phyloP scores from a whole-genome alignment of 306 rosid species.

The Begonia peltatifolia region DNA sequence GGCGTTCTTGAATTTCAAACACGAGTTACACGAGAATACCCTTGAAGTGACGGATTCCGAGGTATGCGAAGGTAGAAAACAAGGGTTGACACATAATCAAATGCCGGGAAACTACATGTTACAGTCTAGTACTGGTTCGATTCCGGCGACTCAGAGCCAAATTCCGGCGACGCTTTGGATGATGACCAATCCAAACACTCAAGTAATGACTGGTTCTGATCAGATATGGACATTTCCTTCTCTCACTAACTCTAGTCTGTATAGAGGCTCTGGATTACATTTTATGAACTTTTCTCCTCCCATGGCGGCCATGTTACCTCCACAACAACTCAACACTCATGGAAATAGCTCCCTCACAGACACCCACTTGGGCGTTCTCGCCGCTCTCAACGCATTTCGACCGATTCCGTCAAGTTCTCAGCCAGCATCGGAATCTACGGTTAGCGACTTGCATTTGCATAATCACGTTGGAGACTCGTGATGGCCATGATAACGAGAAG shows the following conservation, averaged over 20 bases:
- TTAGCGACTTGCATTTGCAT: too few species aligned
- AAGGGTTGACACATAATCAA: constrained; percentile 35
- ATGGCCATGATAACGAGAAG: too few species aligned
- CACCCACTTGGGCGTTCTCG: constrained; percentile 60
- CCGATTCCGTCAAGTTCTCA: constrained; percentile 7
- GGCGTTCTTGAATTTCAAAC: constrained; percentile 52
- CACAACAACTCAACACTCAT: constrained; percentile 33
- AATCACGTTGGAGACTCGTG: too few species aligned
- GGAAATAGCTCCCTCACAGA: constrained; percentile 16
- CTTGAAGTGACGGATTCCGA: constrained; percentile 23
- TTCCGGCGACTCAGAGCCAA: constrained; percentile 50
- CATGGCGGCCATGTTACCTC: constrained; percentile 51
- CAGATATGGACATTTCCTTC: constrained; percentile 37
- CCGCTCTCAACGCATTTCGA: constrained; percentile 52
- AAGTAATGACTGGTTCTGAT: constrained; percentile 16
- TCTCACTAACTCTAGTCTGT: constrained; percentile 19
- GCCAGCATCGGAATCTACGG: too few species aligned
- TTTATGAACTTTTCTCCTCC: constrained; percentile 85
- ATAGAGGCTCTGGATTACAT: constrained; percentile 57
- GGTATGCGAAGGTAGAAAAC: constrained; percentile 32
- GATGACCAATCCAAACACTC: constrained; percentile 38
- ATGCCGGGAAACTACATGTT: constrained; percentile 43
- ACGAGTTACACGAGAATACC: constrained; percentile 25
- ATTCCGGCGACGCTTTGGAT: constrained; percentile 65
- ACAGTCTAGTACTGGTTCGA: constrained; percentile 54